Base-by-base conservation (phyloP, 2,329 filamentous ascomycete species). In the Aspergillus tamarii region DNA sequence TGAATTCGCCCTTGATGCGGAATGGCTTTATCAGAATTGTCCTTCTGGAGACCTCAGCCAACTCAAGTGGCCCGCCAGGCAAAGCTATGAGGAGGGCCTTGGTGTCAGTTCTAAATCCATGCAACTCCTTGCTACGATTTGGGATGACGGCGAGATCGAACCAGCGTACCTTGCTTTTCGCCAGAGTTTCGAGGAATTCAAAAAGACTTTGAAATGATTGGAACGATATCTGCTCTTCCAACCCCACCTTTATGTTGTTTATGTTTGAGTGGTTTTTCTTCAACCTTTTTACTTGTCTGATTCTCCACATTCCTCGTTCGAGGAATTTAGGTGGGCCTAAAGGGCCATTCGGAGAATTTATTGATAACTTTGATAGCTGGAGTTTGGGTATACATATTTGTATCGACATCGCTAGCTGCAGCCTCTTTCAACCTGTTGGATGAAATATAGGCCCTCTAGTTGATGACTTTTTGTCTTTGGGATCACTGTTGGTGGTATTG, bases 11-110 rank as follows among this genome's bases (percentile, higher is more conserved):
- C 62, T 63, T 11, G 72, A 74, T 56, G 72, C 70, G 16, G 63
- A 72, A 34, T 74, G 72, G 72, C 64, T 74, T 14, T 72, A 66
- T 59, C 64, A 70, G 12, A 65, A 67, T 10, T 74, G 70, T 34
- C 70, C 73, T 19, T 66, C 68, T 43, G 72, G 70, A 26, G 66
- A 74, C 43, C 65, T 74, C 23, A 21, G 52, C 14, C 46, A 70
- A n/a, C 64, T 74, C 41, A 43, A 28, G 28, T 74, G 72, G 72
- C 72, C 73, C 3, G 39, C 59, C 2, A 61, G 30, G 10, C 53
- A 65, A 57, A 65, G 58, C 46, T 63, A 69, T 32, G 57, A 54
- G 32, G 67, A 72, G 28, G 67, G 61, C 50, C 53, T 72, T 16
- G 70, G 66, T 7, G 53, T 64, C 34, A 61, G 66, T 32, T 26